Evolutionary conservation across 331 rosid species (phyloP), one percentile per base, ranked within the genome.

Genomic region (Erythrophleum ivorense): DNA sequence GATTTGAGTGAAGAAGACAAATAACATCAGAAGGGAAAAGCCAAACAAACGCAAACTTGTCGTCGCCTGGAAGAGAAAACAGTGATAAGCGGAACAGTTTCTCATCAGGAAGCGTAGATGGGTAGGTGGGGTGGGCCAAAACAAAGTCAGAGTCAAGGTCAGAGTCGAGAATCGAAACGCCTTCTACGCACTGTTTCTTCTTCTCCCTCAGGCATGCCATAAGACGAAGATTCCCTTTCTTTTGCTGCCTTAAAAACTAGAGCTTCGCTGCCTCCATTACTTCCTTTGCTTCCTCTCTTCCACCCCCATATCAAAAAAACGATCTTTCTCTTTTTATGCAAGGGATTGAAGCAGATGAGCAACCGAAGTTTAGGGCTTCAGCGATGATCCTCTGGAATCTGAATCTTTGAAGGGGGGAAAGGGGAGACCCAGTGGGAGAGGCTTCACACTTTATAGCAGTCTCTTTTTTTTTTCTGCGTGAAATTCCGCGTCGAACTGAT

Each of bases 121-220:
- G 72, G 78, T 55, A 63, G 81, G 83, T 70, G 86, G 69, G 66
- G 71, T 73, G 79, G 75, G 70, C 81, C 82, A 84, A 84, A 69
- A 55, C 41, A 78, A 70, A 65, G 60, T 79, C 75, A 80, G 71
- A 82, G 77, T 40, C 41, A 78, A 70, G 69, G 60, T 79, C 75
- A 80, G 71, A 82, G 77, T 40, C 48, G 71, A 36, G 75, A 82
- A 73, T 6, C 49, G 43, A 3, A 10, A 71, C 78, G 38, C 8
- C 41, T 71, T 21, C 72, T 81, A 76, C 59, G 78, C 49, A 77
- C 75, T 83, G 72, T 74, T 85, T 80, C 88, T 81, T 78, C 81
- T 65, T 84, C 88, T 82, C 52, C 88, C 83, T 45, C 76, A 59
- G 86, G 82, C 88, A 50, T 90, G 84, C 93, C 91, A 87, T 84